phyloP scores from a whole-genome alignment of 768 basidiomycete species.

The Tulasnella sp. region DNA sequence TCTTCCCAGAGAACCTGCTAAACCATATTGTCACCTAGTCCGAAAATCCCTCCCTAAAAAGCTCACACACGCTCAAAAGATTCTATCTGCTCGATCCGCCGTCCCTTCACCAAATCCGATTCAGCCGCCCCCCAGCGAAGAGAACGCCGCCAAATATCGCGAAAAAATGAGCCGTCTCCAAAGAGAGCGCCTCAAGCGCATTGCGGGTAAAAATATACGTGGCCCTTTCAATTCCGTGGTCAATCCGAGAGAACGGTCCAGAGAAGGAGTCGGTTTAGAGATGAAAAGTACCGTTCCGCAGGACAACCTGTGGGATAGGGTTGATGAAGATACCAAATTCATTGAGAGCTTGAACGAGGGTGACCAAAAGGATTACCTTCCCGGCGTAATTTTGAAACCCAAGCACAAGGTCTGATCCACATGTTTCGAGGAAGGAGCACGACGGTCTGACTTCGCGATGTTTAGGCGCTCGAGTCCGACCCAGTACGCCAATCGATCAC shows the following conservation, averaged over 20 bases:
- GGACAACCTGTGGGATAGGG: conserved; percentile 47
- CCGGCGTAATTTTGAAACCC: conserved; percentile 31
- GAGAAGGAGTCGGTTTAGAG: conserved; percentile 4
- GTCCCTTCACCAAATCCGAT: conserved; percentile 71
- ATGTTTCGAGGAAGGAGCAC: neutral
- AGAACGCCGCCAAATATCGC: conserved; percentile 19
- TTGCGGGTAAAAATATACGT: conserved; percentile 61
- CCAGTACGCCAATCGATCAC: conserved; percentile 49
- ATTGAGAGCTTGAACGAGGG: conserved; percentile 37
- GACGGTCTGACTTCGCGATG: neutral
- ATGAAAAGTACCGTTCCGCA: conserved; percentile 44
- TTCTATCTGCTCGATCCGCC: conserved; percentile 79
- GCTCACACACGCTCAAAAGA: conserved; percentile 54
- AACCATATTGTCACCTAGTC: conserved; percentile 36
- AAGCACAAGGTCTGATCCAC: conserved; percentile 45
- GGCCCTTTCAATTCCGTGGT: conserved; percentile 66
- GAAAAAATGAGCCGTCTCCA: conserved; percentile 51
- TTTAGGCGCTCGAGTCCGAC: conserved; percentile 43
- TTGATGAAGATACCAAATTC: conserved; percentile 35
- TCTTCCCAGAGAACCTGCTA: neutral
- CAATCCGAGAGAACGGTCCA: conserved; percentile 52
- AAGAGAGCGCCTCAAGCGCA: conserved; percentile 64
- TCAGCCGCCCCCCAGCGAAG: conserved; percentile 23
- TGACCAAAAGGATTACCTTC: conserved; percentile 25
- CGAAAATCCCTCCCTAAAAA: conserved; percentile 37